phyloP scores from a whole-genome alignment of 805 yeast genomes.

The Ogataea pini region DNA sequence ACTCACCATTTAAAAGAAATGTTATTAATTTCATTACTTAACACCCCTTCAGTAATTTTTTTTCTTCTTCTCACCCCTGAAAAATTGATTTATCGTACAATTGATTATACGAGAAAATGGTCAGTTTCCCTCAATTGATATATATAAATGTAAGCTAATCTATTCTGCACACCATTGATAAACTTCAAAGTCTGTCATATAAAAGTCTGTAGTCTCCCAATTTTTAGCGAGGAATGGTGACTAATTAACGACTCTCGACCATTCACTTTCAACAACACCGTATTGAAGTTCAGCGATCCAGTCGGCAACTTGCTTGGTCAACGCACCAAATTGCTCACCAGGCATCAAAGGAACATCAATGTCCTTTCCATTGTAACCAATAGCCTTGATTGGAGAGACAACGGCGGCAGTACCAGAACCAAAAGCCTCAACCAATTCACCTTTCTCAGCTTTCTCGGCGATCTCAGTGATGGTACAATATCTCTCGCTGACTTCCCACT shows the following conservation, averaged over 20 bases:
- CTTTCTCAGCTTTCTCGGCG: slow-evolving; percentile 70
- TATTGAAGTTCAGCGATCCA: slow-evolving; percentile 93
- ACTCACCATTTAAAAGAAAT: no score
- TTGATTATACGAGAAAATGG: background rate
- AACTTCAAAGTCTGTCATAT: no score
- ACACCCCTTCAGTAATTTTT: background rate
- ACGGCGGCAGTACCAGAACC: slow-evolving; percentile 98
- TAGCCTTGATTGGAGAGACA: slow-evolving; percentile 88
- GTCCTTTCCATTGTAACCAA: slow-evolving; percentile 74
- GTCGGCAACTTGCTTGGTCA: slow-evolving; percentile 73
- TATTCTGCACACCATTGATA: no score
- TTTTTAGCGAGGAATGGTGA: background rate
- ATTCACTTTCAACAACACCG: slow-evolving; percentile 71
- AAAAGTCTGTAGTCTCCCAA: no score
- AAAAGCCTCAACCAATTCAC: slow-evolving; percentile 89
- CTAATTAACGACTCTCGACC: slow-evolving; percentile 42
- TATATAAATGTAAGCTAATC: background rate
- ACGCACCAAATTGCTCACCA: slow-evolving; percentile 76
- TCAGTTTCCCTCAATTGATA: background rate
- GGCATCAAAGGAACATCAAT: slow-evolving; percentile 77
- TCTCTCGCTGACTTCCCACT: slow-evolving; percentile 87
- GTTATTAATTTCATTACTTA: no score
- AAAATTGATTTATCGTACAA: background rate
- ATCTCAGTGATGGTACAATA: slow-evolving; percentile 80
- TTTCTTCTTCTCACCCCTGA: background rate